Base-by-base conservation (phyloP, 257 asterid species). In the Solanum paucissectum region DNA sequence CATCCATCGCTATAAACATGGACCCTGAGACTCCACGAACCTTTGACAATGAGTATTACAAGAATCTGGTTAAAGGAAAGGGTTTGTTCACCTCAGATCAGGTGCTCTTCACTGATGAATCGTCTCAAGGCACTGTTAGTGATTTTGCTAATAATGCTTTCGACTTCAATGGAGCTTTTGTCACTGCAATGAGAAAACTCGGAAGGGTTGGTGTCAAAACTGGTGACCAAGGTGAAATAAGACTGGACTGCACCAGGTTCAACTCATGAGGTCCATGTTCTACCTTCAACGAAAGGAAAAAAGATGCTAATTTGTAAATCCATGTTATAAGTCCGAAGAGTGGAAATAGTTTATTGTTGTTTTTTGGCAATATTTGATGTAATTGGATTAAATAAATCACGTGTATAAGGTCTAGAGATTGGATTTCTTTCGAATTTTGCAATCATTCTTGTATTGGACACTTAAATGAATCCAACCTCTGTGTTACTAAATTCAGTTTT, bases 21-120 rank as follows among this genome's bases (percentile, higher is more conserved):
- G 98, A 95, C 87, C 96, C 93, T 4, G 86, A 32, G 2, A 94
- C 97, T 49, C 98, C 98, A 25, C 79, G 20, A 37, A 89, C 87
- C 6, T 95, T 94, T 14, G 98, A 95, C 89, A 94, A 94, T 76
- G 92, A 83, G 12, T 94, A 92, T 86, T 95, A 33, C 82, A 91
- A 92, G 93, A 92, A 94, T 68, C 91, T 95, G 86, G 92, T 93
- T 2, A 92, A 34, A 18, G 94, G 98, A 83, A 93, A 90, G 88
- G 98, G 97, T n/a, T 21, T 95, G 90, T 90, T 95, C 84, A 87
- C 96, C 10, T 94, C 98, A 12, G 98, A 95, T 89, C 95, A 95
- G 91, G 96, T 88, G 68, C 88, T 95, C 89, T 95, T 92, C 75
- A 92, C 94, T 7, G 90, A 94, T 58, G 82, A 89, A 9, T 92